Conservation (phyloP, 2,329 filamentous ascomycete species). For the Aureobasidium sp. region DNA sequence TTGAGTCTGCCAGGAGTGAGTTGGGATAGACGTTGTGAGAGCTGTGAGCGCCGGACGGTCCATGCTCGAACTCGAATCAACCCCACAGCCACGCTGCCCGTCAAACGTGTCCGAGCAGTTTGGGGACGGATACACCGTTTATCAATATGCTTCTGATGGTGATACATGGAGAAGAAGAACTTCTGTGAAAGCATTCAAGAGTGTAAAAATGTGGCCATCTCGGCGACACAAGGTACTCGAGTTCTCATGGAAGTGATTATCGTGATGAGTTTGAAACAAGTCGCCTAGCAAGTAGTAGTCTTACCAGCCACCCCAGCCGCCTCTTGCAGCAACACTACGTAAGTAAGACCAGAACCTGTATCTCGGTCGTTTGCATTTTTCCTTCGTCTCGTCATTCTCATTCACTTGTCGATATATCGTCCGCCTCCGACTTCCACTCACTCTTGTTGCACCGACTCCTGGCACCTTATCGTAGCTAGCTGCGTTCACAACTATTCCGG, state of each 20-base stretch:
- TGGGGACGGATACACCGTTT: neutral
- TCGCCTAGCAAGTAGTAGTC: neutral
- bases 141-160: neutral
- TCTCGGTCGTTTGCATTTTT: slow-evolving; percentile 6
- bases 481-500: neutral
- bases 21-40: neutral
- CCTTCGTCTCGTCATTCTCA: neutral
- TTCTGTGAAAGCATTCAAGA: neutral
- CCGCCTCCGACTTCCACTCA: neutral
- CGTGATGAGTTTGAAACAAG: neutral
- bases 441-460: neutral
- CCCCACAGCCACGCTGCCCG: neutral
- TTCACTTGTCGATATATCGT: neutral
- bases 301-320: slow-evolving; percentile 9
- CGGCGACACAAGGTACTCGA: neutral
- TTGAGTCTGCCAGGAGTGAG: neutral
- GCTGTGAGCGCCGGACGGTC: neutral
- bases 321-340: slow-evolving; percentile 10
- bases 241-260: neutral
- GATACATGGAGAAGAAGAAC: neutral
- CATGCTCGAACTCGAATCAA: neutral
- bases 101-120: neutral
- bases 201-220: neutral
- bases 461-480: neutral
- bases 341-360: slow-evolving; percentile 7